These are phyloP conservation scores for Gossypium turneri DNA, from an alignment of 345 rosid genomes.

Conservation along the genomic window DNA sequence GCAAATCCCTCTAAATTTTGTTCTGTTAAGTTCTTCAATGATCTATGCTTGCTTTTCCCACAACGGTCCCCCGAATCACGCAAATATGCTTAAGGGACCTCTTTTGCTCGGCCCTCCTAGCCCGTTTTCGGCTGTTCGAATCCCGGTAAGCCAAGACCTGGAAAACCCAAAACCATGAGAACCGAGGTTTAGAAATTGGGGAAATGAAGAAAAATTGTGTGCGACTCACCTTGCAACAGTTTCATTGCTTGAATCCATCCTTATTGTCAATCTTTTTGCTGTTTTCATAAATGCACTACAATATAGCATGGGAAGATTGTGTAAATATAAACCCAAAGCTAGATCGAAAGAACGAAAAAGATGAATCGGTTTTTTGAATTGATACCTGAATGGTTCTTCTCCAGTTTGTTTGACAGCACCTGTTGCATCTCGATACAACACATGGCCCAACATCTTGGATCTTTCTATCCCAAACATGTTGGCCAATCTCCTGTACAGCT, in stretches of 20 bases:
- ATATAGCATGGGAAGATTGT: background rate
- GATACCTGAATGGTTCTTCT: slow-evolving; percentile 86
- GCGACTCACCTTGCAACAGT: slow-evolving; percentile 54
- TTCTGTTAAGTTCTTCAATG: background rate
- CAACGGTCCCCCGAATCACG: slow-evolving; percentile 23
- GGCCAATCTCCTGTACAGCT: slow-evolving; percentile 57
- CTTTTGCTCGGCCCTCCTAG: slow-evolving; percentile 57
- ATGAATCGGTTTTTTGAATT: background rate
- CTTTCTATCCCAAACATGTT: slow-evolving; percentile 72
- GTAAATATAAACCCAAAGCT: background rate
- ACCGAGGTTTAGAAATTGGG: background rate
- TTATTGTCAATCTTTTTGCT: slow-evolving; percentile 69
- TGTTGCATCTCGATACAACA: slow-evolving; percentile 62
- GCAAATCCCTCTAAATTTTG: background rate
- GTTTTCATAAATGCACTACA: slow-evolving; percentile 62
- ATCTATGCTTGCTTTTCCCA: slow-evolving; percentile 4
- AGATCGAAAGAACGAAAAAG: background rate
- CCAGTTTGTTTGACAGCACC: slow-evolving; percentile 61
- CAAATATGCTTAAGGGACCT: slow-evolving; percentile 74
- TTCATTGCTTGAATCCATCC: slow-evolving; percentile 47
- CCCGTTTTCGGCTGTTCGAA: slow-evolving; percentile 52
- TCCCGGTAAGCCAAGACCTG: slow-evolving; percentile 70
- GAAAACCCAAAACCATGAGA: slow-evolving; percentile 16
- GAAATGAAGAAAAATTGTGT: background rate
- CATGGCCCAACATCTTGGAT: slow-evolving; percentile 48